These are phyloP conservation scores for Globisporangium orthogonon DNA, from an alignment of 352 stramenopile species.

Conservation along the genomic window DNA sequence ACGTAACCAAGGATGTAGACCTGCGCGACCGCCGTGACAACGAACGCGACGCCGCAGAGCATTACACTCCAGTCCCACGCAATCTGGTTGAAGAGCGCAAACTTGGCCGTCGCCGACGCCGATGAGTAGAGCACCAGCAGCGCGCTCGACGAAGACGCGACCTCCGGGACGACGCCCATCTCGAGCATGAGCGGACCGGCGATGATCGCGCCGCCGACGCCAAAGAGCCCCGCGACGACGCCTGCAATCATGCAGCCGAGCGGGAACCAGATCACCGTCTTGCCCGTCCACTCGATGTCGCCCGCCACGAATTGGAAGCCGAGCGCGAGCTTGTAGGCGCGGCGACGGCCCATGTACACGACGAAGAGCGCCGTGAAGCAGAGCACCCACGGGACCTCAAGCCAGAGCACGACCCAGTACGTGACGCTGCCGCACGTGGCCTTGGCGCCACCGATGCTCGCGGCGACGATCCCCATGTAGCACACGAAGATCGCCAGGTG, in stretches of 20 bases:
- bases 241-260: conserved; percentile 25
- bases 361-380: conserved; percentile 30
- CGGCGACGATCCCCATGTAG: conserved; percentile 26
- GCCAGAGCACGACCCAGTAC: conserved; percentile 27
- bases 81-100: conserved; percentile 43
- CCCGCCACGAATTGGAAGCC: conserved; percentile 30
- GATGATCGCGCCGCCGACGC: conserved; percentile 47
- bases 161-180: conserved; percentile 43
- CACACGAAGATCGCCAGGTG: conserved; percentile 36
- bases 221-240: conserved; percentile 41
- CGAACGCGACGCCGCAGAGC: conserved; percentile 33
- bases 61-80: conserved; percentile 35
- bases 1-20: conserved; percentile 48
- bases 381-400: conserved; percentile 44
- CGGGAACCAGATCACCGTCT: conserved; percentile 34
- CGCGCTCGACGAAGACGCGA: conserved; percentile 37
- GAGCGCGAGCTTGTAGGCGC: conserved; percentile 32
- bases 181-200: conserved; percentile 55
- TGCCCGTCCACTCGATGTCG: conserved; percentile 36
- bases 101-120: conserved; percentile 38
- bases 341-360: conserved; percentile 23
- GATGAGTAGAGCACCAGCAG: conserved; percentile 53
- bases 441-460: conserved; percentile 19
- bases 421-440: conserved; percentile 12
- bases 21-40: conserved; percentile 41